phyloP scores from a whole-genome alignment of 768 basidiomycete genomes.

The Coprinopsis sp. region DNA sequence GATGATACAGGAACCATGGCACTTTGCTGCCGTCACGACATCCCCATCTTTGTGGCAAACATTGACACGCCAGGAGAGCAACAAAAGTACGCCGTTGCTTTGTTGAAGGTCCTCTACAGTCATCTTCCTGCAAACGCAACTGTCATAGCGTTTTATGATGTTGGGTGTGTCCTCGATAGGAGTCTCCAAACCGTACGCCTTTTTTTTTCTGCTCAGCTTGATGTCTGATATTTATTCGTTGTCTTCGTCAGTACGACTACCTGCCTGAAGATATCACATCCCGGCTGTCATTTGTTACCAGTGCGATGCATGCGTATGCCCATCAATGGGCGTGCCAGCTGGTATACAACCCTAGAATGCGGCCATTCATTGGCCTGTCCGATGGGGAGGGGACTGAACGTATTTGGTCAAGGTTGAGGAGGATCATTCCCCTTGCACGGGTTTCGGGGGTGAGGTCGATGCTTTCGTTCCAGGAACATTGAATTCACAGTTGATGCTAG shows the following conservation, averaged over 20 bases:
- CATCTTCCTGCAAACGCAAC: constrained; percentile 18
- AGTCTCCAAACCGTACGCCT: constrained; percentile 15
- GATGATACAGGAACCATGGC: constrained; percentile 1
- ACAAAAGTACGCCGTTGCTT: constrained; percentile 10
- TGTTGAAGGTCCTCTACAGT: constrained; percentile 24
- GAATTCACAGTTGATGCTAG: constrained; percentile 9
- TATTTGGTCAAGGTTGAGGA: constrained; percentile 27
- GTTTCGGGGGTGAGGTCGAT: constrained; percentile 25
- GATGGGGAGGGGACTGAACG: constrained; percentile 33
- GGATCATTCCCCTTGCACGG: constrained; percentile 30
- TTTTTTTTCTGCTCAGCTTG: constrained; percentile 1
- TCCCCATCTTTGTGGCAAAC: constrained; percentile 27
- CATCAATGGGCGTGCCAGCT: constrained; percentile 14
- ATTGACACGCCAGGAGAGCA: constrained; percentile 15
- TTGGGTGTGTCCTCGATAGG: constrained; percentile 26
- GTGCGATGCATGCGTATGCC: constrained; percentile 27
- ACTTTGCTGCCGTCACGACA: constrained; percentile 19
- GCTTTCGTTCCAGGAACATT: not conserved
- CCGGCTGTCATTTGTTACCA: constrained; percentile 21
- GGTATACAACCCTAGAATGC: constrained; percentile 27
- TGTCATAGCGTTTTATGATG: constrained; percentile 20
- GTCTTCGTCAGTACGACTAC: constrained; percentile 20
- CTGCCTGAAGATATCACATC: constrained; percentile 13
- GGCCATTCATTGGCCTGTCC: constrained; percentile 24
- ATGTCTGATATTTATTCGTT: not conserved